Evolutionary conservation across 352 stramenopile genomes (phyloP), one percentile per base, ranked within the genome.

Genomic region (Blastocystis sp.): DNA sequence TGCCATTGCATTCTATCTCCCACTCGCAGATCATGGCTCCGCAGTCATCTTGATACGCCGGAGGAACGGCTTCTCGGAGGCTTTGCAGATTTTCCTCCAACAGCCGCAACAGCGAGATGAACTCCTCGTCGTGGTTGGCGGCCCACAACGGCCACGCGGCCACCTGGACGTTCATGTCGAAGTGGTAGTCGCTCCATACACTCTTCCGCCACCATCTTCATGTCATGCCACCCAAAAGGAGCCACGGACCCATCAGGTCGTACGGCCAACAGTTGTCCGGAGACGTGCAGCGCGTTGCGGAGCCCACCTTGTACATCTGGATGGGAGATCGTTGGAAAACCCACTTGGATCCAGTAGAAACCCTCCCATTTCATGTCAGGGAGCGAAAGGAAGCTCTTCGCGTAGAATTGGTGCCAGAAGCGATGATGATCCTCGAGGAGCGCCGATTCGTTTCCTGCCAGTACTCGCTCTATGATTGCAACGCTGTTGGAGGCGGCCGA

Each of bases 311-410:
- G 32, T 79, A 79, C n/a, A 79, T 34, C 69, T 79, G 57, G 24
- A 29, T 65, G 1, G 24, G 4, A 16, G 14, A 34, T 24, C 4
- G 11, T 65, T 14, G 32, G 3, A 6, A 42, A 18, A 7, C 14
- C 18, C 51, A 79, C 69, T 29, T 79, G 69, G 40, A 79, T 79
- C 69, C 69, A 79, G 29, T 79, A 79, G 69, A 79, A 79, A 6
- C 69, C 32, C 32, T 79, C 69, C 69, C 48, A 65, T 42, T 79
- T 79, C 53, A 65, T 79, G 14, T 79, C 69, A 0, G 69, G 69
- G 40, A 79, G 63, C 1, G 69, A 79, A 4, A 79, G 40, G 38
- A 79, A 79, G 27, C 48, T 65, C 2, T 79, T 21, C 32, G 16
- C 1, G 40, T 79, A 79, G 40, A 57, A 79, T 6, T 21, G n/a